Base-by-base conservation (phyloP, 805 yeast species). In the Hyphopichia homilentoma region DNA sequence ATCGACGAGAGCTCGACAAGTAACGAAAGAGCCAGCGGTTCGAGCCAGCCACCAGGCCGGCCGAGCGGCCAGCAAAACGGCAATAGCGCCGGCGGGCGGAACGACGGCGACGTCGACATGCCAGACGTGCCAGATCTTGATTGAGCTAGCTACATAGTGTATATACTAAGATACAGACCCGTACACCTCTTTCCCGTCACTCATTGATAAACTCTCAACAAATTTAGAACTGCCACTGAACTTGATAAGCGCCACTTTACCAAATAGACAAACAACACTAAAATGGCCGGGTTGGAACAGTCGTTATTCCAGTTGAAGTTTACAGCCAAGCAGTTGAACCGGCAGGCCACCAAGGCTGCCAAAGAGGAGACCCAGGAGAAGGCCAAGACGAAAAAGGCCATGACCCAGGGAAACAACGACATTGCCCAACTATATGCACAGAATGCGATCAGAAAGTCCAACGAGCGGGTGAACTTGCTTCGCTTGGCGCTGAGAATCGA, bases 351-450 rank as follows among this genome's bases (percentile, higher is more conserved):
- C 19, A 84, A 81, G 55, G 89, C 97, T 3, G 85, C 88, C 1
- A 89, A 88, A 52, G 98, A 93, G 53, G 95, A 87, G 51, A 77
- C 77, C 22, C 73, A 76, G 24, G 97, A 93, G 60, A 86, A 86
- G 59, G 82, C 82, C 46, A 87, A 85, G 52, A 81, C 88, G 39
- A 90, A 90, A 59, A 90, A 86, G 60, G 95, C 96, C 2, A 68
- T 87, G 65, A 68, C 70, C 30, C 87, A 81, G 45, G 96, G 95
- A 12, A 82, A 83, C 54, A 83, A 81, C 47, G 98, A 93, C 53
- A 88, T 93, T 39, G 97, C 97, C 0, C 83, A 79, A 52, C 73
- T 93, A 27, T 90, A 93, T 50, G 98, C 98, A 0, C 95, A 89
- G 44, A 93, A 89, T 59, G 96, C 97, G 23, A 87, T 94, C 27